Evolutionary conservation across 257 asterid genomes (phyloP).

Genomic region (Gentiana dahurica): DNA sequence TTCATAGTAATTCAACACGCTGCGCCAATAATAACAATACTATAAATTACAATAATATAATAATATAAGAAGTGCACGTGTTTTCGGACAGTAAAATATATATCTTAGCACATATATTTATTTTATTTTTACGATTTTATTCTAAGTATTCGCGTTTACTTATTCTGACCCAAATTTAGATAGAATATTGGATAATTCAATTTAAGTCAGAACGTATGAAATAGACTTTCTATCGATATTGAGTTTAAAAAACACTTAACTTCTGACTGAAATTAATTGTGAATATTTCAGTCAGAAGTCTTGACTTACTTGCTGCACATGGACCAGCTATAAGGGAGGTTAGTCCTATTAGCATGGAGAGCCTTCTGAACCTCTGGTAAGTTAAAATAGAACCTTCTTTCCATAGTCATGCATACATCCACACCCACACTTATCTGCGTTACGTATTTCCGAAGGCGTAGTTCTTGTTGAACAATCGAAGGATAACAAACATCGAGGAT

Average conservation of each 20-base stretch:
- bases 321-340: conserved; percentile 48
- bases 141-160: too few species aligned
- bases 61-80: too few species aligned
- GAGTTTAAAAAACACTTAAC: too few species aligned
- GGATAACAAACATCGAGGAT: conserved; percentile 71
- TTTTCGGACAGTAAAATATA: too few species aligned
- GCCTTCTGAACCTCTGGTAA: conserved; percentile 72
- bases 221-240: too few species aligned
- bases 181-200: too few species aligned
- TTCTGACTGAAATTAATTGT: too few species aligned
- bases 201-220: too few species aligned
- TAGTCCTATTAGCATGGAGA: conserved; percentile 59
- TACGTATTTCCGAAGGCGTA: conserved; percentile 38
- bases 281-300: background rate
- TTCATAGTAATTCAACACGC: conserved; percentile 16
- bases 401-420: conserved; percentile 56
- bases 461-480: conserved; percentile 38
- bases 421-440: conserved; percentile 39
- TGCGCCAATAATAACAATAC: conserved; percentile 3
- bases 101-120: too few species aligned
- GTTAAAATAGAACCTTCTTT: conserved; percentile 46
- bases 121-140: too few species aligned
- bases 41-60: too few species aligned
- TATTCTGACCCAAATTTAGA: too few species aligned
- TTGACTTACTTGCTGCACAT: conserved; percentile 54